Conservation (phyloP, 1,139 yeast species). For the Diutina siamensis region DNA sequence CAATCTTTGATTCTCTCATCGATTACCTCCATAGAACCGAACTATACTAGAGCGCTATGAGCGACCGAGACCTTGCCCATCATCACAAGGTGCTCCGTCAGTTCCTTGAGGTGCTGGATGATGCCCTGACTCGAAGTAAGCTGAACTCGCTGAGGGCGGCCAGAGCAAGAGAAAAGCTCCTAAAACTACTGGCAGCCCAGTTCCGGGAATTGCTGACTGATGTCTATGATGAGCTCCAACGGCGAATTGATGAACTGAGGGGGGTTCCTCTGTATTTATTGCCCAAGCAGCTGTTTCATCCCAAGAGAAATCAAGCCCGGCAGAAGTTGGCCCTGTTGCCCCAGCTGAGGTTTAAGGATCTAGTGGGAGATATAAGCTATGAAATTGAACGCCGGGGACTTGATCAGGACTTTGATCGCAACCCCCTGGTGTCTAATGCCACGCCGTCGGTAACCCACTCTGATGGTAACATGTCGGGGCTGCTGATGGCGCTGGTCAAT, state of each 20-base stretch:
- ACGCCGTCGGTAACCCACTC: too few relatives aligned
- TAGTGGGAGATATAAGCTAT: slow-evolving; percentile 77
- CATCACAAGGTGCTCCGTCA: slow-evolving; percentile 42
- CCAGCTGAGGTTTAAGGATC: slow-evolving; percentile 71
- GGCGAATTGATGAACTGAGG: slow-evolving; percentile 50
- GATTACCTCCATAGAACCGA: not conserved
- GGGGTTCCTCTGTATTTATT: slow-evolving; percentile 53
- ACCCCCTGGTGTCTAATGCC: not conserved
- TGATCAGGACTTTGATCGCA: not conserved
- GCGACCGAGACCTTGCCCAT: slow-evolving; percentile 22
- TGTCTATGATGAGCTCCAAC: slow-evolving; percentile 78
- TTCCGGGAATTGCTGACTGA: slow-evolving; percentile 85
- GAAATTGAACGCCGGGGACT: slow-evolving; percentile 77
- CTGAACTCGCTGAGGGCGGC: slow-evolving; percentile 48
- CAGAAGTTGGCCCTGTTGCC: slow-evolving; percentile 84
- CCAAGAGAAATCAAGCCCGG: slow-evolving; percentile 91
- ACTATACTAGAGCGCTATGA: slow-evolving; percentile 7
- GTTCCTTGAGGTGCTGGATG: slow-evolving; percentile 42
- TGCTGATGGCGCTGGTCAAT: too few relatives aligned
- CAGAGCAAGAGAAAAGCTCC: slow-evolving; percentile 75
- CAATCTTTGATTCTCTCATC: too few relatives aligned
- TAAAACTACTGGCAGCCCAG: slow-evolving; percentile 73
- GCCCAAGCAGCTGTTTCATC: slow-evolving; percentile 72
- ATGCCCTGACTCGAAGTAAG: slow-evolving; percentile 26
- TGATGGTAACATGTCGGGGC: too few relatives aligned